A percentile compares a stretch with the other conserved stretches of the same genome.
Conservation (phyloP, 2,329 filamentous ascomycete genomes). For the Saccharata proteae region DNA sequence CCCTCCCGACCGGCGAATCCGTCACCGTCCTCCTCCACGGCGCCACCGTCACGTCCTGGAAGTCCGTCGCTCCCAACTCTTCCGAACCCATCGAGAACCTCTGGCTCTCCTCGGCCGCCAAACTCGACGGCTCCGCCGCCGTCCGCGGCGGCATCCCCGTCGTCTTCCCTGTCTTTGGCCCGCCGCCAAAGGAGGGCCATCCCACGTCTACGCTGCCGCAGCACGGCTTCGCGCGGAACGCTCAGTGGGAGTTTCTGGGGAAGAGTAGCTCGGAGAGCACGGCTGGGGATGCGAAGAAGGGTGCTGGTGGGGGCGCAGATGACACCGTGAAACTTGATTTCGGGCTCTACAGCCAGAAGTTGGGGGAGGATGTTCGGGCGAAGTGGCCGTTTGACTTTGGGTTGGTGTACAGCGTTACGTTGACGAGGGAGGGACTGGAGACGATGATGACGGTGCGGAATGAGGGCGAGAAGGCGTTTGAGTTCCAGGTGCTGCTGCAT, state of each 20-base stretch:
- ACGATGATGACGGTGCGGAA: conserved; percentile 84
- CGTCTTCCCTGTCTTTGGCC: conserved; percentile 88
- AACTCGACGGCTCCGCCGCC: conserved; percentile 75
- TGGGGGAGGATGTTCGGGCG: conserved; percentile 55
- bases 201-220: conserved; percentile 73
- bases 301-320: conserved; percentile 29
- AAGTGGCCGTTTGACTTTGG: conserved; percentile 83
- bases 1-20: conserved; percentile 74
- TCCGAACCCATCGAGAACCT: conserved; percentile 67
- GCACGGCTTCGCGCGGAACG: conserved; percentile 88
- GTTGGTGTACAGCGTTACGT: conserved; percentile 83
- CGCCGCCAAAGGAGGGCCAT: conserved; percentile 60
- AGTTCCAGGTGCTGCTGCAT: conserved; percentile 85
- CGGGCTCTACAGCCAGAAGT: conserved; percentile 63
- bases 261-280: conserved; percentile 61
- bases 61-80: too few relatives aligned
- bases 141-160: conserved; percentile 86
- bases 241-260: conserved; percentile 86
- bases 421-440: conserved; percentile 61
- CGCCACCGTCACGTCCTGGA: conserved; percentile 90
- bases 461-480: conserved; percentile 68
- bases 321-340: conserved; percentile 88
- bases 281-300: conserved; percentile 28
- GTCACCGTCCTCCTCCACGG: conserved; percentile 81
- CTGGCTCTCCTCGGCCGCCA: conserved; percentile 70